A percentile compares a stretch with the other conserved stretches of the same genome.
These are phyloP conservation scores for Gnomoniopsis sp. DNA, from an alignment of 2,329 filamentous ascomycete species.

Conservation along the genomic window DNA sequence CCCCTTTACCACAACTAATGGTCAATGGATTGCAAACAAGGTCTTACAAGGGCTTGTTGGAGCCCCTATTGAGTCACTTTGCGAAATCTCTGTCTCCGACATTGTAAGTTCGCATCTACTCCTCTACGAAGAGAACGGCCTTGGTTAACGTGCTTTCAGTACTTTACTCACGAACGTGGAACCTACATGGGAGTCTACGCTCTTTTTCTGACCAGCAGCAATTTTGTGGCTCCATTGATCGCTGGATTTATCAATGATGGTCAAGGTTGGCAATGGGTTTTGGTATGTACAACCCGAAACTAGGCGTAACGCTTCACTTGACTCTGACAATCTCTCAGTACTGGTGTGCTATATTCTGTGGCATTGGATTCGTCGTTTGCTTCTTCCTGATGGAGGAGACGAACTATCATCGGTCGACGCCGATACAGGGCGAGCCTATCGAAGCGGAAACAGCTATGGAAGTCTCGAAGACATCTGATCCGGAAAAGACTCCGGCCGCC, in stretches of 20 bases:
- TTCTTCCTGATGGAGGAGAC: constrained; percentile 56
- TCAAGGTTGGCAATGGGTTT: constrained; percentile 28
- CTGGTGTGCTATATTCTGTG: constrained; percentile 29
- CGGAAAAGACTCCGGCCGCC: not conserved
- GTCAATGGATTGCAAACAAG: constrained; percentile 27
- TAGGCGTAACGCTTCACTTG: not conserved
- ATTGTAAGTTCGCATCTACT: constrained; percentile 11
- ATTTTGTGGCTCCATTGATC: constrained; percentile 31
- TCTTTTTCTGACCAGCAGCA: constrained; percentile 24
- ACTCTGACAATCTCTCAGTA: constrained; percentile 21
- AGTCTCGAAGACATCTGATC: not conserved
- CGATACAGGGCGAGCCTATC: not conserved
- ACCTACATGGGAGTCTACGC: constrained; percentile 27
- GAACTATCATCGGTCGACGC: constrained; percentile 34
- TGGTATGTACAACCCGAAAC: constrained; percentile 11
- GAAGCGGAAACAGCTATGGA: not conserved
- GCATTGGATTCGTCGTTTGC: constrained; percentile 26
- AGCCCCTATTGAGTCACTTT: constrained; percentile 28
- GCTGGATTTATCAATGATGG: constrained; percentile 30
- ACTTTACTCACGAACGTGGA: constrained; percentile 26
- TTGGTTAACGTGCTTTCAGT: not conserved
- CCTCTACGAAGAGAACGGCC: not conserved
- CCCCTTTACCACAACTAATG: constrained; percentile 24
- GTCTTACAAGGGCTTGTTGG: constrained; percentile 27
- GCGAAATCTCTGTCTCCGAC: constrained; percentile 27